Evolutionary conservation across 306 rosid species (phyloP), one percentile per base, ranked within the genome.

Genomic region (Lathyrus aphaca): DNA sequence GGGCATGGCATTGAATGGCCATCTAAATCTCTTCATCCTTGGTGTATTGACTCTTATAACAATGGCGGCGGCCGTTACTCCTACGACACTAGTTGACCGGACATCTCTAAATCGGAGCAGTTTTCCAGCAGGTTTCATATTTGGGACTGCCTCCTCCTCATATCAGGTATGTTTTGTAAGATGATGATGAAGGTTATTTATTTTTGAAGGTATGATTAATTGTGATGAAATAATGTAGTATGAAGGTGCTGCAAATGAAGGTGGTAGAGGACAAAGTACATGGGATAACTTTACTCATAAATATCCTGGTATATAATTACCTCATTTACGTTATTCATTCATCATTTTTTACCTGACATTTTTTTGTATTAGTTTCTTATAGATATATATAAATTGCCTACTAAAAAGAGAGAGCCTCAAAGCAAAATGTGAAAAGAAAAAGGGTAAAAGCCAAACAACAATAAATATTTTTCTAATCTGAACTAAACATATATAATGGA

Each of bases 191-290:
- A 25, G 21, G 21, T 46, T 46, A 46, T n/a, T 46, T n/a, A n/a
- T 5, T n/a, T 5, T 6, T 3, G 6, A 46, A 6, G 53, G 11
- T 6, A 18, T 27, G 5, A 14, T 27, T 58, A n/a, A n/a, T 32
- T 48, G 13, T 61, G 15, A 25, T 32, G 15, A 17, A 16, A 23
- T 66, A 27, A 66, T 66, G 29, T 43, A 79, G 79, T 68, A 35
- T 0, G 75, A 79, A 73, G 82, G 82, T 61, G 82, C 82, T 68
- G 79, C 76, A 61, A 43, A 73, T 35, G 75, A 68, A 79, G 79
- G 75, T 0, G 72, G 79, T 29, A 79, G 25, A 68, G 82, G 82
- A 68, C 68, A 74, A 68, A 73, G 82, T 68, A 54, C 6, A 15
- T 73, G 79, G 79, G 82, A 79, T 74, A 43, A 21, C 54, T 9